Percentiles rank a stretch among this genome's conserved stretches.
phyloP scores from a whole-genome alignment of 2,329 filamentous ascomycete species.

The Colletotrichum sp. region DNA sequence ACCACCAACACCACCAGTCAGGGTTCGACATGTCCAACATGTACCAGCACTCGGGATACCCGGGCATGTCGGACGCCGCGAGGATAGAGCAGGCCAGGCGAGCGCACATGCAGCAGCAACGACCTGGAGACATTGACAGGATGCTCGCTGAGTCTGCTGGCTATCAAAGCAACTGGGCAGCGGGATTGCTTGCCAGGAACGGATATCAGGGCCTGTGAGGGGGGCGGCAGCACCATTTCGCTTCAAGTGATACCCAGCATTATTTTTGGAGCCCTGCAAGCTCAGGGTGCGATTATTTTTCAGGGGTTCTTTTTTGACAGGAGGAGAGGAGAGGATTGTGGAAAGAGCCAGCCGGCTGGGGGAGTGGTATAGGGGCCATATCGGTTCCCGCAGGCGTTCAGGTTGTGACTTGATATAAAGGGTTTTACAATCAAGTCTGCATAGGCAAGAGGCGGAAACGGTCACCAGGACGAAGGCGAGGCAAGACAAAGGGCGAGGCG shows the following conservation, averaged over 20 bases:
- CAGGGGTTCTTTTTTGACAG: background rate
- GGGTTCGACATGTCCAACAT: constrained; percentile 20
- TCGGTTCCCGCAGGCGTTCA: constrained; percentile 2
- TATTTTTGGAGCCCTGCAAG: constrained; percentile 18
- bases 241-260: constrained; percentile 22
- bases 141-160: constrained; percentile 21
- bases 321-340: background rate
- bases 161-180: constrained; percentile 22
- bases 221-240: constrained; percentile 1
- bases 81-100: constrained; percentile 20
- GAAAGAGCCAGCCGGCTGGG: background rate
- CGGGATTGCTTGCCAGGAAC: constrained; percentile 20
- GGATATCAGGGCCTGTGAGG: constrained; percentile 19
- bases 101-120: constrained; percentile 22
- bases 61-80: constrained; percentile 16
- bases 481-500: background rate
- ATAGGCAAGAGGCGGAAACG: background rate
- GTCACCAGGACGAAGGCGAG: background rate
- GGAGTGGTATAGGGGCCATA: background rate
- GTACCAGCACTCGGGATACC: constrained; percentile 19
- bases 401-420: background rate
- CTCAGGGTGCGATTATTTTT: constrained; percentile 13
- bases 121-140: constrained; percentile 19
- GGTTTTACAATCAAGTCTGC: background rate
- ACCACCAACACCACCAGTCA: constrained; percentile 21